Percentiles rank a stretch among this genome's conserved stretches.
Conservation (phyloP, 495 filamentous ascomycete species). For the Oleoguttula mirabilis region DNA sequence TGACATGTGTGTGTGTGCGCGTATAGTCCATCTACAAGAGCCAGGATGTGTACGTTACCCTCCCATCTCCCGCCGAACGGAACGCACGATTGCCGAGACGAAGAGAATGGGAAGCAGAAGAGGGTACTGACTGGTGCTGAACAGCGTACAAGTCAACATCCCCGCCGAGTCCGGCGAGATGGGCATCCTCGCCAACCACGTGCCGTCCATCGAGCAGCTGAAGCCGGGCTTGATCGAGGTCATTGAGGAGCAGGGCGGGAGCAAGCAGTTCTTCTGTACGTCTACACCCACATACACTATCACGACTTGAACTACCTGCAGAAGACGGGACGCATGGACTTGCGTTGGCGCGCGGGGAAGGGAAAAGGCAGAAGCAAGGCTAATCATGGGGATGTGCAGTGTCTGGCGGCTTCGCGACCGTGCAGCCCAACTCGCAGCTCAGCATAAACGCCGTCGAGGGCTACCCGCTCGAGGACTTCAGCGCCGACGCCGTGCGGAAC, state of each 20-base stretch:
- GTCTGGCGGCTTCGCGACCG: constrained; percentile 91
- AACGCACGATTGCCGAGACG: too few relatives aligned
- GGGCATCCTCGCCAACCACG: constrained; percentile 98
- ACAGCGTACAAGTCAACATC: constrained; percentile 94
- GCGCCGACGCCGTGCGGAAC: constrained; percentile 62
- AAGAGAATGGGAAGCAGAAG: background rate
- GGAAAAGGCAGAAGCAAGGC: background rate
- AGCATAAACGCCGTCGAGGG: constrained; percentile 98
- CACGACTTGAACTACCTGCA: background rate
- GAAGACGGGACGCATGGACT: background rate
- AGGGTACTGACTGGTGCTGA: background rate
- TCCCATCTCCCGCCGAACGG: too few relatives aligned
- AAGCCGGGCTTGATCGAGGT: constrained; percentile 92
- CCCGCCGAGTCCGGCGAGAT: constrained; percentile 97
- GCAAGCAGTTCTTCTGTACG: constrained; percentile 98
- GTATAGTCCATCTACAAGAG: constrained; percentile 62
- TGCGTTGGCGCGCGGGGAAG: background rate
- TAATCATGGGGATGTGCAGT: constrained; percentile 40
- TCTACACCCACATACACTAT: constrained; percentile 14
- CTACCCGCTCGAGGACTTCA: constrained; percentile 90
- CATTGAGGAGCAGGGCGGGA: constrained; percentile 81
- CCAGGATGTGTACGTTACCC: constrained; percentile 54
- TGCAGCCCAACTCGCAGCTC: constrained; percentile 86
- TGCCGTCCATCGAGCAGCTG: constrained; percentile 97
- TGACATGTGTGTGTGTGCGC: constrained; percentile 6